A percentile compares a stretch with the other conserved stretches of the same genome.
Conservation (phyloP, 345 rosid species). For the Hypericum androsaemum region DNA sequence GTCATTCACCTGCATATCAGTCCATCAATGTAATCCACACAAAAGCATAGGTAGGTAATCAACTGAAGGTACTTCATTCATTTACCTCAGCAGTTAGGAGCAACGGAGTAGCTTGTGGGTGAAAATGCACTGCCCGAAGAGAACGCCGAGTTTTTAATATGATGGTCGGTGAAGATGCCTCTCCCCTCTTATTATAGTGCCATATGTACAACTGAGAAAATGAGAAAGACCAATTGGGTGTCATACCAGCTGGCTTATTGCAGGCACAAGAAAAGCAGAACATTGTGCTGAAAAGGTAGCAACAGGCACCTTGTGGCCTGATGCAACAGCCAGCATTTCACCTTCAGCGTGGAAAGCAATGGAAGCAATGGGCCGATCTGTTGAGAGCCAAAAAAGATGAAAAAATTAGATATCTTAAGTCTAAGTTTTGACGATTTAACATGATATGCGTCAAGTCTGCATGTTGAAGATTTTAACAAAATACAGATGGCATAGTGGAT, state of each 20-base stretch:
- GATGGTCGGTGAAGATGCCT: conserved; percentile 46
- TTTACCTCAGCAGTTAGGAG: conserved; percentile 73
- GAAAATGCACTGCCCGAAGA: conserved; percentile 72
- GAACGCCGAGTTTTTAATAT: conserved; percentile 61
- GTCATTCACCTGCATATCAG: conserved; percentile 63
- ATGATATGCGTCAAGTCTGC: background rate
- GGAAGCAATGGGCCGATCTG: conserved; percentile 75
- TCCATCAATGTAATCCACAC: conserved; percentile 25
- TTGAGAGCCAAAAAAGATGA: conserved; percentile 10
- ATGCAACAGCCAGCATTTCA: conserved; percentile 66
- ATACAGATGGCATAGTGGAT: too few species aligned
- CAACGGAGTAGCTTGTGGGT: conserved; percentile 61
- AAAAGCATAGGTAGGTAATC: conserved; percentile 14
- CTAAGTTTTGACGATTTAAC: conserved; percentile 9
- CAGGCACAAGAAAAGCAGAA: background rate
- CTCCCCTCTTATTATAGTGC: conserved; percentile 60
- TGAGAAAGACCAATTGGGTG: background rate
- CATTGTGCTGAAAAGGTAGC: background rate
- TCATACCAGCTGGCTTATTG: background rate
- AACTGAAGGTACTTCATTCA: conserved; percentile 11
- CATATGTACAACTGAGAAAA: conserved; percentile 50
- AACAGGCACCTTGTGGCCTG: conserved; percentile 60
- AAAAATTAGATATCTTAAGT: background rate
- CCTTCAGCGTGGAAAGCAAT: conserved; percentile 80
- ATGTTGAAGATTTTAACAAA: too few species aligned